Evolutionary conservation across 2,329 filamentous ascomycete genomes (phyloP).

Genomic region (Nectriaceae sp.): DNA sequence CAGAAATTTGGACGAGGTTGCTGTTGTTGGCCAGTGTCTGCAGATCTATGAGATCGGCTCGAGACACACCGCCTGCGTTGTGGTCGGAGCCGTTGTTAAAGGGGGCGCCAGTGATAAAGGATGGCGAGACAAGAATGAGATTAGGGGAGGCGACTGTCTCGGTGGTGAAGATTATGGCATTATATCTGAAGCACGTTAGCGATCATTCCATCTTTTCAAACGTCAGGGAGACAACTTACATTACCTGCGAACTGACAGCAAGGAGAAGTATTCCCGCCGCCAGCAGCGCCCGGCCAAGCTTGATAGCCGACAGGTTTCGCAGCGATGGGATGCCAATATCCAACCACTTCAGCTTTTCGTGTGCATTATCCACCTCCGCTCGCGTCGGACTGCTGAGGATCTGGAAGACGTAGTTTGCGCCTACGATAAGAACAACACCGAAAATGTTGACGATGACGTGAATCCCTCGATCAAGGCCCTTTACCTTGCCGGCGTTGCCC

Average conservation of each 20-base stretch:
- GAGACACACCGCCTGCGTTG: constrained; percentile 9
- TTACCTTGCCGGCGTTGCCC: constrained; percentile 40
- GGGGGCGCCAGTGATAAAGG: constrained; percentile 9
- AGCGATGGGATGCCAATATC: constrained; percentile 57
- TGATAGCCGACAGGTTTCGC: constrained; percentile 49
- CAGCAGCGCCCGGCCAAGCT: constrained; percentile 40
- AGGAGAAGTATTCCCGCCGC: constrained; percentile 41
- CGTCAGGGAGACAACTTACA: constrained; percentile 37
- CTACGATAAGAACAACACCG: constrained; percentile 45
- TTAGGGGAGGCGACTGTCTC: constrained; percentile 28
- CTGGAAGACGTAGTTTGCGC: constrained; percentile 56
- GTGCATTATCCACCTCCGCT: constrained; percentile 48
- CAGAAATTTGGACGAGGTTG: constrained; percentile 9
- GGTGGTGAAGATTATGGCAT: constrained; percentile 50
- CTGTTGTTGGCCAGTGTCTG: constrained; percentile 13
- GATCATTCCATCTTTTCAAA: not conserved
- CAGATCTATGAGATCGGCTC: constrained; percentile 8
- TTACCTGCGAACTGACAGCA: constrained; percentile 50
- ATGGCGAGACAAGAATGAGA: constrained; percentile 17
- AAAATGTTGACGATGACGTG: constrained; percentile 48
- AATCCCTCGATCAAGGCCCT: constrained; percentile 42
- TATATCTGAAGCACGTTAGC: constrained; percentile 43
- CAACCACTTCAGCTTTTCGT: constrained; percentile 48
- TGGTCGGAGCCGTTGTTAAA: constrained; percentile 6
- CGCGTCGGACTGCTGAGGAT: constrained; percentile 56